These are phyloP conservation scores for Pichia kluyveri DNA, from an alignment of 805 yeast genomes.

Conservation along the genomic window DNA sequence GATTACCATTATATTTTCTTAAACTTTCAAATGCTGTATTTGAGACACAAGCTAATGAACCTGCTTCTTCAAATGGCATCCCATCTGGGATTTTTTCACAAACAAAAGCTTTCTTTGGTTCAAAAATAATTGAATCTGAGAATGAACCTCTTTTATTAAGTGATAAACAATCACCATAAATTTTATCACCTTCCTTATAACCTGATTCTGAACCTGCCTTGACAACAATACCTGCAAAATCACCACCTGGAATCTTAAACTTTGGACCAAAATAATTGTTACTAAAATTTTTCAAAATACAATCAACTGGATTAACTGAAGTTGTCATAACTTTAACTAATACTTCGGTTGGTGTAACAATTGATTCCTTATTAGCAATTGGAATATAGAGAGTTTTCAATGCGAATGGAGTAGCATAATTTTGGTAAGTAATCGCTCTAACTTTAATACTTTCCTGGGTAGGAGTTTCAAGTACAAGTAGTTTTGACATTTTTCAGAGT, in stretches of 20 bases:
- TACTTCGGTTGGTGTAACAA: slow-evolving; percentile 11
- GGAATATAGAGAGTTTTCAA: slow-evolving; percentile 8
- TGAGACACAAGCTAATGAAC: slow-evolving; percentile 55
- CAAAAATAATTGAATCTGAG: slow-evolving; percentile 35
- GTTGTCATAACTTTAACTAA: slow-evolving; percentile 14
- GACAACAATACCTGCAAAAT: slow-evolving; percentile 18
- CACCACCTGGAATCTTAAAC: slow-evolving; percentile 16
- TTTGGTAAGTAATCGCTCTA: slow-evolving; percentile 12
- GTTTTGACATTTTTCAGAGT: not conserved
- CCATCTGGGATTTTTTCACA: slow-evolving; percentile 36
- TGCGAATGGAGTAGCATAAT: slow-evolving; percentile 7
- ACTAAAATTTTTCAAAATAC: slow-evolving; percentile 6
- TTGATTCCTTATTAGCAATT: not conserved
- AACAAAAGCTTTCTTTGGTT: slow-evolving; percentile 18
- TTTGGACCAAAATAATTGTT: slow-evolving; percentile 6
- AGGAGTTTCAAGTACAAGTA: not conserved
- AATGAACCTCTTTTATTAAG: slow-evolving; percentile 29
- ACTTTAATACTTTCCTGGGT: not conserved
- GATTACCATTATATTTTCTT: slow-evolving; percentile 7
- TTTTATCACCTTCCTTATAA: slow-evolving; percentile 15
- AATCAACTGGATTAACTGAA: slow-evolving; percentile 18
- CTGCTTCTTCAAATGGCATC: slow-evolving; percentile 46
- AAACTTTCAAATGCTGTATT: slow-evolving; percentile 45
- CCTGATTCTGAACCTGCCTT: slow-evolving; percentile 14
- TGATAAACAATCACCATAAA: slow-evolving; percentile 12